Evolutionary conservation across 2,329 filamentous ascomycete genomes (phyloP).

Genomic region (Paraphaeosphaeria sporulosa): DNA sequence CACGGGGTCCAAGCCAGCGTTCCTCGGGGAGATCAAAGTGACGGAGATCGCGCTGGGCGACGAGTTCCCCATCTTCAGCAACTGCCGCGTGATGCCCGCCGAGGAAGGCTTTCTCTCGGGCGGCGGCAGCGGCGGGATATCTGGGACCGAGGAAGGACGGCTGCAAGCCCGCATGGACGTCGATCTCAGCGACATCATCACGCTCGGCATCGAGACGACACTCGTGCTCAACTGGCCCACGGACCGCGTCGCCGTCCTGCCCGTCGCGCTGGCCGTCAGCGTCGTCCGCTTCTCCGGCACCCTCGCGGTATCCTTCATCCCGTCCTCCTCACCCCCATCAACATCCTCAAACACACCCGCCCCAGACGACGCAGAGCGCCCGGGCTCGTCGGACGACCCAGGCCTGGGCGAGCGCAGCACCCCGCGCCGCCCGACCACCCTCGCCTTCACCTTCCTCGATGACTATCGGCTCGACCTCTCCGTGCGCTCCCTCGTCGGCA

Average conservation of each 20-base stretch:
- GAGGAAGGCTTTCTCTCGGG: conserved; percentile 70
- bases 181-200: conserved; percentile 94
- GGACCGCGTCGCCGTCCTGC: conserved; percentile 84
- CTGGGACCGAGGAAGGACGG: conserved; percentile 70
- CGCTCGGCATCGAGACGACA: conserved; percentile 92
- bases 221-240: conserved; percentile 94
- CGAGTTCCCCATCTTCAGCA: conserved; percentile 98
- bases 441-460: conserved; percentile 93
- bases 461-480: conserved; percentile 87
- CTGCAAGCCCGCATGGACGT: conserved; percentile 97
- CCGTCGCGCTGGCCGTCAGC: conserved; percentile 88
- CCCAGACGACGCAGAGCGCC: conserved; percentile 17
- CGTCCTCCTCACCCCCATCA: conserved; percentile 57
- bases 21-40: conserved; percentile 90
- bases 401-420: conserved; percentile 13
- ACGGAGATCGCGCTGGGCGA: conserved; percentile 94
- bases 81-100: conserved; percentile 93
- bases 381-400: conserved; percentile 26
- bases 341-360: conserved; percentile 41
- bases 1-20: conserved; percentile 84
- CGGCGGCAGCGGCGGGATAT: conserved; percentile 51
- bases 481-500: conserved; percentile 80
- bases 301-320: conserved; percentile 90
- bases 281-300: conserved; percentile 96
- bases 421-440: conserved; percentile 72